Evolutionary conservation across 805 yeast species (phyloP).

Genomic region (Novakomyces olei): DNA sequence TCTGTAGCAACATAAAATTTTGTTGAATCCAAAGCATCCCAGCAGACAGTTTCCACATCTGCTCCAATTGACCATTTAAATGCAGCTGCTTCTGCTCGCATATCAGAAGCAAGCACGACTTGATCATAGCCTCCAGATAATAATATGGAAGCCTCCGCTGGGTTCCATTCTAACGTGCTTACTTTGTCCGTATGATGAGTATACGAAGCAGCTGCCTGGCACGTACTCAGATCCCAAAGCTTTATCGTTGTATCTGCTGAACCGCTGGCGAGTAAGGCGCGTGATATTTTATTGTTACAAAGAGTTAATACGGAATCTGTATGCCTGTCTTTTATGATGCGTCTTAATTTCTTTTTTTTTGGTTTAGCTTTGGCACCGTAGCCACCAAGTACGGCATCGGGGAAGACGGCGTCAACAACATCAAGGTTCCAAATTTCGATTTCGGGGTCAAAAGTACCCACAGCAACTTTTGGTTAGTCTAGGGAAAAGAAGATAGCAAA

Average conservation of each 20-base stretch:
- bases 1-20: slow-evolving; percentile 76
- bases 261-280: slow-evolving; percentile 75
- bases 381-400: slow-evolving; percentile 66
- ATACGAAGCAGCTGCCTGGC: slow-evolving; percentile 59
- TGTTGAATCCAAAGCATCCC: slow-evolving; percentile 30
- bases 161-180: slow-evolving; percentile 74
- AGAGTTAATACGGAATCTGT: slow-evolving; percentile 83
- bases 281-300: slow-evolving; percentile 57
- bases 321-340: slow-evolving; percentile 37
- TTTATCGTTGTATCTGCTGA: slow-evolving; percentile 91
- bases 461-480: too few relatives aligned
- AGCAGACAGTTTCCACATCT: slow-evolving; percentile 64
- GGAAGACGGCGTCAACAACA: slow-evolving; percentile 78
- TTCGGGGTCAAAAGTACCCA: slow-evolving; percentile 93
- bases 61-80: slow-evolving; percentile 45
- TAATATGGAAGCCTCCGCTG: slow-evolving; percentile 25
- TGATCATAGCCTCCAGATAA: slow-evolving; percentile 86
- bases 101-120: slow-evolving; percentile 55
- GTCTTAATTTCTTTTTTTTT: slow-evolving; percentile 21
- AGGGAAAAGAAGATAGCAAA: too few relatives aligned
- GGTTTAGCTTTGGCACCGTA: slow-evolving; percentile 19
- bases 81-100: slow-evolving; percentile 40
- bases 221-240: slow-evolving; percentile 72
- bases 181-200: slow-evolving; percentile 61
- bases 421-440: slow-evolving; percentile 95